Evolutionary conservation across 108 stramenopile genomes (phyloP), one percentile per base, ranked within the genome.

Genomic region (Pseudonitzschia pungens): DNA sequence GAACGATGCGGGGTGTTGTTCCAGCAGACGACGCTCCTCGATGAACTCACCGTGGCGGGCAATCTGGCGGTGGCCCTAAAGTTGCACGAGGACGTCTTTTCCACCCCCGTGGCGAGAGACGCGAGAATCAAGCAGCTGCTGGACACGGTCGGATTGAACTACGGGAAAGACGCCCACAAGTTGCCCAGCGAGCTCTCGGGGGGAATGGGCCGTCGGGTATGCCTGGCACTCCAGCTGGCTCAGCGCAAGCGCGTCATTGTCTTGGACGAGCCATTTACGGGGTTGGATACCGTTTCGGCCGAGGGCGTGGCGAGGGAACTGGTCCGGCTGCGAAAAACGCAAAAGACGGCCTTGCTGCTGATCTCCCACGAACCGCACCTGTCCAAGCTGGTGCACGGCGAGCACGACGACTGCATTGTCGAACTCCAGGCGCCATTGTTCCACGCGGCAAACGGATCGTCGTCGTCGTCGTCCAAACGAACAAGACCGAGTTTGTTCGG

Each of bases 201-300:
- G 0, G 92, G 92, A 3, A 93, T 93, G 92, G 92, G 83, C 21
- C 87, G 92, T 31, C 84, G 92, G n/a, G 92, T 87, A 8, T 89
- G 86, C 3, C 59, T 93, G 45, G 92, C 92, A 3, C 64, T 93
- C 29, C 89, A 90, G 79, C 60, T 93, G 42, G 92, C 92, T 24
- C 92, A 93, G 64, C 78, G 82, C 52, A 93, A 93, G 69, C 89
- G 81, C 41, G 78, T 93, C 29, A 86, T 93, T 54, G 84, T 93
- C 0, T 68, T 93, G 56, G 92, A 93, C 73, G 92, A 93, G 69
- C 92, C 92, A 20, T 93, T 93, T 77, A 85, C 89, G 1, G 92
- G 92, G 0, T 73, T 93, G 50, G 92, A 93, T 70, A 40, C 68
- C 18, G 72, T 67, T 6, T 81, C 86, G 0, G 89, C 89, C 1